Evolutionary conservation across 768 basidiomycete genomes (phyloP).

Genomic region (Suillus clintonianus): DNA sequence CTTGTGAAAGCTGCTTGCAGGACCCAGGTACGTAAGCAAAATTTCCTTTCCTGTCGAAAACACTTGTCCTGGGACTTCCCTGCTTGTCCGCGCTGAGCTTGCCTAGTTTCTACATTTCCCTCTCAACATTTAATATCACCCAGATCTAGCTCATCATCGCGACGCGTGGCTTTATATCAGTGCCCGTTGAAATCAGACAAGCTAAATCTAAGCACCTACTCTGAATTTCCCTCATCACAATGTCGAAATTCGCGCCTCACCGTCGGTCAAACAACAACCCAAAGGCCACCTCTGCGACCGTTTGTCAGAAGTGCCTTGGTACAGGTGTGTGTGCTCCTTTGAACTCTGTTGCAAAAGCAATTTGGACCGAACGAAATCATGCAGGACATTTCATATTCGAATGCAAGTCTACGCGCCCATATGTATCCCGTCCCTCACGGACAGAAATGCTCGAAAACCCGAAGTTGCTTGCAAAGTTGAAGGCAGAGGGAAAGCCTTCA

Average conservation of each 20-base stretch:
- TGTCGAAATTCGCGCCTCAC: slow-evolving; percentile 86
- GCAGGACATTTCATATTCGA: slow-evolving; percentile 90
- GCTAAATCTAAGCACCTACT: neutral
- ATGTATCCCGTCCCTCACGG: slow-evolving; percentile 86
- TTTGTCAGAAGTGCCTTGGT: slow-evolving; percentile 83
- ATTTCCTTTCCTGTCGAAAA: too few species aligned
- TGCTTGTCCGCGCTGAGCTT: too few species aligned
- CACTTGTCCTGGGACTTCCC: too few species aligned
- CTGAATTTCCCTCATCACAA: slow-evolving; percentile 24
- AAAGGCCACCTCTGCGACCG: slow-evolving; percentile 61
- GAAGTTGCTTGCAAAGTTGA: slow-evolving; percentile 61
- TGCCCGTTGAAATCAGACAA: neutral
- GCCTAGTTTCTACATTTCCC: too few species aligned
- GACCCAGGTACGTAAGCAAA: too few species aligned
- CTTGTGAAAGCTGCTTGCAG: too few species aligned
- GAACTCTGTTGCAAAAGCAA: slow-evolving; percentile 2
- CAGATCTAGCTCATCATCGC: neutral
- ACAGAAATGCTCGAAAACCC: slow-evolving; percentile 87
- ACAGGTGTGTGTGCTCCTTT: slow-evolving; percentile 46
- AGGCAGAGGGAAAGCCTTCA: slow-evolving; percentile 69
- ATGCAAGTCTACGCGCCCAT: slow-evolving; percentile 81
- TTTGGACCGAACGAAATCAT: neutral
- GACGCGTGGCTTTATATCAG: neutral
- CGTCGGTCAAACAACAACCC: slow-evolving; percentile 61
- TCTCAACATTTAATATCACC: neutral